Base-by-base conservation (phyloP, 306 rosid genomes). In the Pachyrhizus erosus region DNA sequence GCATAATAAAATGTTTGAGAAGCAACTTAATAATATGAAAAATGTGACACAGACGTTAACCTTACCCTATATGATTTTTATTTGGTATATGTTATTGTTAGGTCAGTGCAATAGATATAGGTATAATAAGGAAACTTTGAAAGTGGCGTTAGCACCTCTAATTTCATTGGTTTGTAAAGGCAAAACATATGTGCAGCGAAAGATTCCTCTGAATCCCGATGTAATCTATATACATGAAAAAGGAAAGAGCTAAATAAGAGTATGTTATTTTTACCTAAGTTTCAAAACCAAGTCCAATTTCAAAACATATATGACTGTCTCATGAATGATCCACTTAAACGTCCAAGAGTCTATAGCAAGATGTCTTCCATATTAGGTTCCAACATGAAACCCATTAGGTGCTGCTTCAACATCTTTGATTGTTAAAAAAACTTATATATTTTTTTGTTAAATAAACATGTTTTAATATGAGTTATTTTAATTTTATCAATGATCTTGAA, bases 141-240 rank as follows among this genome's bases (percentile, higher is more conserved):
- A 82, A 82, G 88, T 86, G 86, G 87, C 33, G 72, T 69, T 80
- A 62, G 85, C 69, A 70, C 70, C 73, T 79, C 84, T 86, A 75
- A 37, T 80, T 78, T 80, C 80, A 80, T 69, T 77, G 87, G 83
- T 82, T 84, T 86, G 72, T 70, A 84, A 86, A 48, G 86, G 79
- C 37, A 68, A 40, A 78, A 81, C 72, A 64, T 87, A 18, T 84
- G 75, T 73, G 31, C 79, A 83, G 37, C 58, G 1, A 85, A 87
- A 88, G 87, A 89, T 88, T 89, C 96, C 88, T 83, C 85, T 77
- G 87, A 81, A 80, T 88, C 90, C 86, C 90, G 64, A 86, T 84
- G 73, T 77, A 67, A 67, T 66, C 83, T 66, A 11, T 49, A 11
- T 49, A 72, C 43, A 72, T 73, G 31, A 68, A 79, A 26, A 78